These are phyloP conservation scores for Trichothecium roseum DNA, from an alignment of 2,329 filamentous ascomycete species.

Conservation along the genomic window DNA sequence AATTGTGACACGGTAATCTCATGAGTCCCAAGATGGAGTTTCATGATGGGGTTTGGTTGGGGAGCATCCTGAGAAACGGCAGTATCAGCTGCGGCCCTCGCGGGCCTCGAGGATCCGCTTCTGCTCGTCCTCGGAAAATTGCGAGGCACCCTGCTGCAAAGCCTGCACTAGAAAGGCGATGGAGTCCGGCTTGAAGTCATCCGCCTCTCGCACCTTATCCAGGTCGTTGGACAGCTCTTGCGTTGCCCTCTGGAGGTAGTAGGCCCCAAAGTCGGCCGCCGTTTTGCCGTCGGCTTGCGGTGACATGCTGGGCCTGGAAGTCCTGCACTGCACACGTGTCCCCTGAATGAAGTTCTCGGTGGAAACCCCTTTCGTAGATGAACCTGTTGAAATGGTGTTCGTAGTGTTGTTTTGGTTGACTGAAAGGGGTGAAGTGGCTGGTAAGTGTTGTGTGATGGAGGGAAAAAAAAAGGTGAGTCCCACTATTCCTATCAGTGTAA, in stretches of 20 bases:
- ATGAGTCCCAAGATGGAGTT: too few relatives aligned
- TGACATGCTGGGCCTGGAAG: slow-evolving; percentile 8
- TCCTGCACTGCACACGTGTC: too few relatives aligned
- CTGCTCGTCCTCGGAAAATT: slow-evolving; percentile 40
- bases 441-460: too few relatives aligned
- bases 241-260: slow-evolving; percentile 60
- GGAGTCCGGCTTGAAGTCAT: slow-evolving; percentile 59
- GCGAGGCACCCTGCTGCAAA: slow-evolving; percentile 54
- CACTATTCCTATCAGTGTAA: too few relatives aligned
- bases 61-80: neutral
- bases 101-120: slow-evolving; percentile 11
- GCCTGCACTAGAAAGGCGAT: slow-evolving; percentile 57
- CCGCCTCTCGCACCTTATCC: slow-evolving; percentile 55
- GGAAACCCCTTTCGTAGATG: too few relatives aligned
- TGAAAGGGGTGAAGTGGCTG: too few relatives aligned
- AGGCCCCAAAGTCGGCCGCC: slow-evolving; percentile 42
- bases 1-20: too few relatives aligned
- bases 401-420: too few relatives aligned
- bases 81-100: neutral
- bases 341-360: too few relatives aligned
- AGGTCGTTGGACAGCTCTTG: slow-evolving; percentile 65
- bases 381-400: too few relatives aligned
- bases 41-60: too few relatives aligned
- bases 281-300: slow-evolving; percentile 8
- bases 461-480: too few relatives aligned